These are phyloP conservation scores for Quercus ilex DNA, from an alignment of 306 rosid genomes.

Conservation along the genomic window DNA sequence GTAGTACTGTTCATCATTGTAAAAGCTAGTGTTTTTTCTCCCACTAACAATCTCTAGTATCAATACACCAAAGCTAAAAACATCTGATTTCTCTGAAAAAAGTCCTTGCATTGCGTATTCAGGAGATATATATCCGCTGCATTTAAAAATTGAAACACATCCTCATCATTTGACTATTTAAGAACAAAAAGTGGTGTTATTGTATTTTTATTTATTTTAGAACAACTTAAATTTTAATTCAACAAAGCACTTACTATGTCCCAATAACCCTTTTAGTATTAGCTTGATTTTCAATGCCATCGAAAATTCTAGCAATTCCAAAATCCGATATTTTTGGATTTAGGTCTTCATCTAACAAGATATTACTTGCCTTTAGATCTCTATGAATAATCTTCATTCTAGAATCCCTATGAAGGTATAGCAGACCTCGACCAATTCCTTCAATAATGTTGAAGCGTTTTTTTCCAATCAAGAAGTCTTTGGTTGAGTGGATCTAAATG, in stretches of 20 bases:
- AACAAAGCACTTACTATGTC: not conserved
- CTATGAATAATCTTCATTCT: slow-evolving; percentile 16
- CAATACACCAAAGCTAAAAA: too few species aligned
- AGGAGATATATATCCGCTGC: not conserved
- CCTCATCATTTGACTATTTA: too few species aligned
- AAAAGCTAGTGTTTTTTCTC: too few species aligned
- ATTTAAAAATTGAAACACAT: too few species aligned
- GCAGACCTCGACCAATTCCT: slow-evolving; percentile 9
- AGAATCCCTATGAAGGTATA: slow-evolving; percentile 23
- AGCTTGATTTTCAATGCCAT: too few species aligned
- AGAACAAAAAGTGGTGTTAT: too few species aligned
- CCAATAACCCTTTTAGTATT: too few species aligned
- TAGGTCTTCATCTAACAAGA: slow-evolving; percentile 5
- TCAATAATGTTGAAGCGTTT: slow-evolving; percentile 13
- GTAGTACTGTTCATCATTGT: too few species aligned
- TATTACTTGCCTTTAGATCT: slow-evolving; percentile 12
- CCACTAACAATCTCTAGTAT: too few species aligned
- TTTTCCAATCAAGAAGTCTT: slow-evolving; percentile 10
- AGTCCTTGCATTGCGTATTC: not conserved
- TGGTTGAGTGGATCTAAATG: too few species aligned
- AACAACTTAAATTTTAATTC: not conserved
- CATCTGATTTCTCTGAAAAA: not conserved
- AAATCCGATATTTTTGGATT: slow-evolving; percentile 23
- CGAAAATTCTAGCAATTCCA: not conserved
- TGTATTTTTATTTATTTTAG: too few species aligned